These are phyloP conservation scores for Botryosphaeria agaves DNA, from an alignment of 2,329 filamentous ascomycete genomes.

Conservation along the genomic window DNA sequence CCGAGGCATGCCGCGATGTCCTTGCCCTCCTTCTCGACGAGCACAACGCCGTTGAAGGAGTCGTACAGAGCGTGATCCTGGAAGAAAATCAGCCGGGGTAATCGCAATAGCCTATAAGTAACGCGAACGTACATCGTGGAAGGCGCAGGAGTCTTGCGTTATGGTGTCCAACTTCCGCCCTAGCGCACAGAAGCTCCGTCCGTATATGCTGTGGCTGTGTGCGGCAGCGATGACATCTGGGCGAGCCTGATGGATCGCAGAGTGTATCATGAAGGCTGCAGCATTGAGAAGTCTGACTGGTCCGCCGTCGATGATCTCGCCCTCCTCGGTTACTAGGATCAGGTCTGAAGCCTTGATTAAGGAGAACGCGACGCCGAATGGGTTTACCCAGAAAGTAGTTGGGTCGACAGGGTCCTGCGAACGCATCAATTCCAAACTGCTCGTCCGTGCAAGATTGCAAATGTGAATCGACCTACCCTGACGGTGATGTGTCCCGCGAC, in stretches of 20 bases:
- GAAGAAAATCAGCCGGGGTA: no score
- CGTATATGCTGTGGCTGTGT: constrained; percentile 27
- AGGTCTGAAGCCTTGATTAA: constrained; percentile 27
- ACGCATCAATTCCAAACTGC: constrained; percentile 5
- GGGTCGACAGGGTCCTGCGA: constrained; percentile 8
- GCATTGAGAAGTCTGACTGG: constrained; percentile 22
- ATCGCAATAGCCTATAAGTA: no score
- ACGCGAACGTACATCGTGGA: constrained; percentile 19
- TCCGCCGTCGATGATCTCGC: constrained; percentile 24
- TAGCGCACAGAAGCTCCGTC: constrained; percentile 24
- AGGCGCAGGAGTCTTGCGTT: constrained; percentile 25
- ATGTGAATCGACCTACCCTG: not conserved
- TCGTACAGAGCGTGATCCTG: constrained; percentile 18
- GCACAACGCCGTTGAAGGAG: constrained; percentile 28
- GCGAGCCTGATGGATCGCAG: constrained; percentile 20
- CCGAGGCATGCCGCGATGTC: constrained; percentile 23
- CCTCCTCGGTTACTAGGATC: constrained; percentile 25
- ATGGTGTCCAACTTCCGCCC: constrained; percentile 25
- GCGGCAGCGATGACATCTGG: constrained; percentile 28
- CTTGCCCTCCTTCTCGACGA: constrained; percentile 26
- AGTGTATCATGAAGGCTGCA: constrained; percentile 30
- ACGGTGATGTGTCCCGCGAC: constrained; percentile 22
- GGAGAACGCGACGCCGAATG: constrained; percentile 23
- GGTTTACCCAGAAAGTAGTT: constrained; percentile 21
- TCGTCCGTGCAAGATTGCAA: not conserved